phyloP scores from a whole-genome alignment of 2,329 filamentous ascomycete species.

The Ophiostoma quercus region DNA sequence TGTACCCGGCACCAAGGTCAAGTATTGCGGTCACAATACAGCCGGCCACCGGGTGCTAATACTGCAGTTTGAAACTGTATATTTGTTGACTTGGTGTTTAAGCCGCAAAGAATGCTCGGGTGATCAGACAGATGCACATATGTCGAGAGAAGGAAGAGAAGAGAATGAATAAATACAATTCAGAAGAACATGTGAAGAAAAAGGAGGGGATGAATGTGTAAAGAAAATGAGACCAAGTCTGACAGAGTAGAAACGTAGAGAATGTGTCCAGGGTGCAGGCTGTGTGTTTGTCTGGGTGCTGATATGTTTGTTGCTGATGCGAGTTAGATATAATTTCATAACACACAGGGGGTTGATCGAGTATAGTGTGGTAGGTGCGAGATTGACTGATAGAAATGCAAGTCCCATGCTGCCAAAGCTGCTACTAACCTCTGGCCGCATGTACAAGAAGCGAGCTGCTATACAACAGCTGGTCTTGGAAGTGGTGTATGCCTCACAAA shows the following conservation, averaged over 20 bases:
- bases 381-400: neutral
- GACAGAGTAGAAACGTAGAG: neutral
- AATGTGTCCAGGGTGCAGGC: neutral
- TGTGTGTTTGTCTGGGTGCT: neutral
- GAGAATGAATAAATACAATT: neutral
- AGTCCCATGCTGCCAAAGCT: neutral
- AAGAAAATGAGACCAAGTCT: neutral
- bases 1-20: constrained; percentile 18
- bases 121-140: no score
- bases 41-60: neutral
- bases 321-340: neutral
- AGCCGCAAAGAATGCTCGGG: neutral
- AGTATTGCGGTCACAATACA: constrained; percentile 14
- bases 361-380: neutral
- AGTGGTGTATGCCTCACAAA: neutral
- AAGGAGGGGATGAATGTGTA: neutral
- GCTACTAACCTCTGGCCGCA: neutral
- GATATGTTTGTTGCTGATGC: neutral
- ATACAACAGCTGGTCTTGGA: neutral
- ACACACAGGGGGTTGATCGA: neutral
- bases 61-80: neutral
- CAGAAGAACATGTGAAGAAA: neutral
- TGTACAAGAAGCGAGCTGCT: neutral
- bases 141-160: neutral
- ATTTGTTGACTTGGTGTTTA: neutral